Percentiles rank a stretch among this genome's conserved stretches.
These are phyloP conservation scores for Vitis labrusca DNA, from an alignment of 164 flowering plant genomes.

Conservation along the genomic window DNA sequence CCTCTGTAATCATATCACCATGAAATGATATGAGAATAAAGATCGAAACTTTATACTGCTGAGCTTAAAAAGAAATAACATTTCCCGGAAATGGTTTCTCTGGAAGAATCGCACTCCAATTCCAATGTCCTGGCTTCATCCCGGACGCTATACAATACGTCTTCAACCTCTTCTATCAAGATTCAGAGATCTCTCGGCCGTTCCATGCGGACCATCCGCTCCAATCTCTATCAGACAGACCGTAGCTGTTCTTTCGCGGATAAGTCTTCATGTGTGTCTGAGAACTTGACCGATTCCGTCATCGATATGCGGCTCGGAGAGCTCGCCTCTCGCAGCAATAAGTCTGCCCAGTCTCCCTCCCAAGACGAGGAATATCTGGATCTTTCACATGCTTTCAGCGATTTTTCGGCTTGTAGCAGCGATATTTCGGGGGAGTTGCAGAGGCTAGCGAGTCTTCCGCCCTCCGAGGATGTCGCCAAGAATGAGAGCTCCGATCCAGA, in stretches of 20 bases:
- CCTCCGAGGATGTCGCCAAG: conserved; percentile 18
- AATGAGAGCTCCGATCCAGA: conserved; percentile 16
- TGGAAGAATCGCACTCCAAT: conserved; percentile 38
- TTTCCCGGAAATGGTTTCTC: conserved; percentile 37
- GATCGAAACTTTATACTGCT: too few species aligned
- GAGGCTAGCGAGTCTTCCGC: conserved; percentile 68
- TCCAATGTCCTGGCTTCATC: conserved; percentile 23
- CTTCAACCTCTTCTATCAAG: conserved; percentile 30
- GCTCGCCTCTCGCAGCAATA: conserved; percentile 42
- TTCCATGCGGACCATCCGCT: conserved; percentile 90
- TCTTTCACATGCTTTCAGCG: conserved; percentile 78
- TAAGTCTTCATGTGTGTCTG: conserved; percentile 38
- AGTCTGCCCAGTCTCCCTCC: conserved; percentile 14
- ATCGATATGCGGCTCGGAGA: conserved; percentile 77
- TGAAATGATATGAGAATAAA: too few species aligned
- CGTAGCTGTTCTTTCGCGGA: conserved; percentile 26
- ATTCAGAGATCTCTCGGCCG: conserved; percentile 49
- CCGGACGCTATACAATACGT: conserved; percentile 17
- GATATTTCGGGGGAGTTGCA: conserved; percentile 94
- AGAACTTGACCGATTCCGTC: conserved; percentile 71
- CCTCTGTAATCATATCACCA: too few species aligned
- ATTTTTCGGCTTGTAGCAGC: conserved; percentile 79
- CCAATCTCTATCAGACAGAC: conserved; percentile 43
- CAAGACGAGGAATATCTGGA: conserved; percentile 44
- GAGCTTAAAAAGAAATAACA: background rate